Conservation (phyloP, 441 rosid species). For the Euphorbia corollata region DNA sequence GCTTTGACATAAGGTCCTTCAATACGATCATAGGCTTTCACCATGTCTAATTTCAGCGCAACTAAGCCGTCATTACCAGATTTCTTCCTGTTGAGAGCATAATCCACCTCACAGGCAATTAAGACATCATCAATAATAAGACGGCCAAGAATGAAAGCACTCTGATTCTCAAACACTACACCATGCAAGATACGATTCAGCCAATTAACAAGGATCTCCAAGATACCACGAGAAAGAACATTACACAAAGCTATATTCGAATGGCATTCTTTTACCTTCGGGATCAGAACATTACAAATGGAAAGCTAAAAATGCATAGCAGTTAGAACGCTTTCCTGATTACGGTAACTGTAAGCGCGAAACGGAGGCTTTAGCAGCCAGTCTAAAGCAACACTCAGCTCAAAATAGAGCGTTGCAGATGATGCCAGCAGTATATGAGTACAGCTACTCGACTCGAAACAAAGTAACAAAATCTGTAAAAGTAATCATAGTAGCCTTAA, state of each 20-base stretch:
- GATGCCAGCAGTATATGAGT: too few relatives aligned
- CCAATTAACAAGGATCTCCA: neutral
- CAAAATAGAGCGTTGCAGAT: too few relatives aligned
- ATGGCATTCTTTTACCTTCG: neutral
- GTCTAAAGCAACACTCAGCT: too few relatives aligned
- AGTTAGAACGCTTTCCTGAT: too few relatives aligned
- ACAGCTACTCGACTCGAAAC: too few relatives aligned
- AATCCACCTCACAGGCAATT: neutral
- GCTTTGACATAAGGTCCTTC: neutral
- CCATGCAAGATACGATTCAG: neutral
- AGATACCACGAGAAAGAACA: too few relatives aligned
- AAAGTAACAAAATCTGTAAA: too few relatives aligned
- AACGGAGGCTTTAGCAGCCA: too few relatives aligned
- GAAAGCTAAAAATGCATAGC: too few relatives aligned
- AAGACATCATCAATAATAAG: neutral
- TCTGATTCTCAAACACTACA: neutral
- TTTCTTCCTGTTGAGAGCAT: neutral
- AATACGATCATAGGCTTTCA: neutral
- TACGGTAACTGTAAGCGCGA: too few relatives aligned
- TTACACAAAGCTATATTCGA: too few relatives aligned
- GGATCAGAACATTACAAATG: neutral
- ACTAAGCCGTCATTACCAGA: neutral
- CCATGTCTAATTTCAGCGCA: neutral
- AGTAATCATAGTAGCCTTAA: too few relatives aligned
- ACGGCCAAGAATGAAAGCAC: neutral